Base-by-base conservation (phyloP, 176 grass and related monocot genomes). In the Paspalum notatum region DNA sequence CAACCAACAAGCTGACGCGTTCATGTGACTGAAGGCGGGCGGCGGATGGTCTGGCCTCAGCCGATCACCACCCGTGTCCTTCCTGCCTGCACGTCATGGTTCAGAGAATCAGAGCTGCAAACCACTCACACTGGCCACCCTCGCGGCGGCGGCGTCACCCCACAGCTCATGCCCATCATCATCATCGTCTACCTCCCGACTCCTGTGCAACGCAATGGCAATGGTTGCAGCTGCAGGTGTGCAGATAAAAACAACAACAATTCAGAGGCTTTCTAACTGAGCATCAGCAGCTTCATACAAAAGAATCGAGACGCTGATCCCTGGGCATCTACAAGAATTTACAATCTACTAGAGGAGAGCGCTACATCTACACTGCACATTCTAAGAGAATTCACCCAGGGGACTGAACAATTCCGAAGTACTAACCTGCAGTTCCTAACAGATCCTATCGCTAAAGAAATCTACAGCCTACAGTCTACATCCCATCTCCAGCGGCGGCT, bases 311-410 rank as follows among this genome's bases (percentile, higher is more conserved):
- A 61, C 42, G n/a, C 66, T 69, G 22, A 45, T 40, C 22, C 49
- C 66, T 16, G 78, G 79, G 44, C 66, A 90, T 55, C 85, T 82
- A 76, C 38, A 42, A 13, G 51, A 74, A 58, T 83, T 75, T 50
- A 71, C 77, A 68, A 47, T 70, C 78, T 37, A 38, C 48, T n/a
- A n/a, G n/a, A 26, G 44, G 17, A 68, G 2, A 27, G 52, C 60
- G 20, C 53, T 67, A 77, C 79, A 89, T 87, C 80, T 89, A 89
- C 89, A 85, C 80, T 89, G 87, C 86, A 84, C 55, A 69, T 70
- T 44, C 61, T 61, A 75, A 49, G 5, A 8, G 38, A 51, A 47
- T 62, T 47, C 66, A 46, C 12, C 46, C 12, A n/a, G 20, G 41
- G 55, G 11, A 24, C 55, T 82, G 21, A 62, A 12, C 11, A 21